phyloP scores from a whole-genome alignment of 164 flowering plant species.

The Berberis vulgaris region DNA sequence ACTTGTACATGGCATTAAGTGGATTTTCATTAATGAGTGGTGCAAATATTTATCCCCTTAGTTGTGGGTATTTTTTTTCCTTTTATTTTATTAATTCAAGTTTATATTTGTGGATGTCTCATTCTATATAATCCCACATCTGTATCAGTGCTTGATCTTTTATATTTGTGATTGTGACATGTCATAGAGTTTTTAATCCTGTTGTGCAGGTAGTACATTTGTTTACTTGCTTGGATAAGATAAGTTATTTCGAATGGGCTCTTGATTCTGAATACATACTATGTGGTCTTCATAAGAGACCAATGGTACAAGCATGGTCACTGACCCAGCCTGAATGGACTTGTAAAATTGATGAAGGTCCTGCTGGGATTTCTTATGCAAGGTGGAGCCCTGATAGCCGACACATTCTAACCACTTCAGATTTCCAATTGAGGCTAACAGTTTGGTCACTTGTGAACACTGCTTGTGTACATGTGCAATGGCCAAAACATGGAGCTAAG shows the following conservation, averaged over 20 bases:
- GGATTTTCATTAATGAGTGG: too few species aligned
- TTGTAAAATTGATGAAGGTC: slow-evolving; percentile 98
- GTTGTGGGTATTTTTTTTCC: too few species aligned
- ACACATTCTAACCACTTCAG: slow-evolving; percentile 90
- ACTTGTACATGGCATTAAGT: too few species aligned
- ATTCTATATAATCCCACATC: background rate
- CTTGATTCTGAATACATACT: slow-evolving; percentile 90
- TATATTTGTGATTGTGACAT: too few species aligned
- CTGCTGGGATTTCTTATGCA: slow-evolving; percentile 89
- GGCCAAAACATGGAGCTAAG: slow-evolving; percentile 88
- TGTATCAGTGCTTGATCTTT: background rate
- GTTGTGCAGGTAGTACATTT: slow-evolving; percentile 78
- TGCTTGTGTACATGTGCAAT: slow-evolving; percentile 90
- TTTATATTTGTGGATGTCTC: too few species aligned
- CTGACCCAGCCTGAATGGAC: slow-evolving; percentile 96
- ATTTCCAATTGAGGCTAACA: slow-evolving; percentile 78
- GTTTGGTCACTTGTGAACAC: slow-evolving; percentile 96
- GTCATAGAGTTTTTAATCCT: background rate
- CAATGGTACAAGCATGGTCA: slow-evolving; percentile 96
- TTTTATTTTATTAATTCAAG: too few species aligned
- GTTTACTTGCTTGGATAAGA: slow-evolving; percentile 91
- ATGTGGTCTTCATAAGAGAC: slow-evolving; percentile 81
- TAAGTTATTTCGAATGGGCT: slow-evolving; percentile 95
- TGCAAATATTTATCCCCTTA: too few species aligned
- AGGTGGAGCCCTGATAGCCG: slow-evolving; percentile 99